Conservation (phyloP, 1,284 basidiomycete species). For the Moesziomyces sp. region DNA sequence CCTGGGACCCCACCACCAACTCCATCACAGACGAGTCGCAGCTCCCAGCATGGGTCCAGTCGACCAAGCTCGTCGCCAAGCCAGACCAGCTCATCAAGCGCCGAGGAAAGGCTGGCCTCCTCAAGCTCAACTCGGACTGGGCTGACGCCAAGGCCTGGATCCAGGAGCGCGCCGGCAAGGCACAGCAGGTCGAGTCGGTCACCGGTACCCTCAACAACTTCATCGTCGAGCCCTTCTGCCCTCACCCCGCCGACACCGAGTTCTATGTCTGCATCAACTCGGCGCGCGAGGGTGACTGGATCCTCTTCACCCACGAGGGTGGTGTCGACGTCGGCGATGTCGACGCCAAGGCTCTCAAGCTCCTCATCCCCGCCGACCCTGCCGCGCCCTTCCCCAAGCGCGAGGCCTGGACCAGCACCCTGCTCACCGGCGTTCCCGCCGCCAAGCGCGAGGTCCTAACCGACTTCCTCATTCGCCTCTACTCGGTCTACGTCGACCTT, state of each 20-base stretch:
- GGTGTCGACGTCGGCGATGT: slow-evolving; percentile 99
- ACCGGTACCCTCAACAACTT: slow-evolving; percentile 96
- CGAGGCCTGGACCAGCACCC: slow-evolving; percentile 71
- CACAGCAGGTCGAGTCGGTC: slow-evolving; percentile 90
- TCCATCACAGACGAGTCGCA: slow-evolving; percentile 81
- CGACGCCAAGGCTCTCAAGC: slow-evolving; percentile 91
- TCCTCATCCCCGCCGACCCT: slow-evolving; percentile 86
- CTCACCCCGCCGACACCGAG: slow-evolving; percentile 91
- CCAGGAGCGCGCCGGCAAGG: slow-evolving; percentile 87
- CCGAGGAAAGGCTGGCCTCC: slow-evolving; percentile 95
- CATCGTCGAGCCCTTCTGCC: slow-evolving; percentile 97
- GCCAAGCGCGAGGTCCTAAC: slow-evolving; percentile 64
- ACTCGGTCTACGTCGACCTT: slow-evolving; percentile 92
- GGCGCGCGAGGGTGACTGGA: slow-evolving; percentile 90
- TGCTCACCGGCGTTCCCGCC: slow-evolving; percentile 56
- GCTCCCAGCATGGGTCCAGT: slow-evolving; percentile 81
- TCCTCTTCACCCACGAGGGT: slow-evolving; percentile 98
- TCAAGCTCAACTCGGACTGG: slow-evolving; percentile 91
- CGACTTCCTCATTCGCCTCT: slow-evolving; percentile 91
- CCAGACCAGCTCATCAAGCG: slow-evolving; percentile 98
- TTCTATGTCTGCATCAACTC: slow-evolving; percentile 99
- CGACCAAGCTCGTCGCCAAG: slow-evolving; percentile 67
- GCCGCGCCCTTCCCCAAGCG: slow-evolving; percentile 80
- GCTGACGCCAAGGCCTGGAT: slow-evolving; percentile 80
- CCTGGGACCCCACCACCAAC: slow-evolving; percentile 85